Base-by-base conservation (phyloP, 192 early-diverging fungal genomes). In the Backusella psychrophila region DNA sequence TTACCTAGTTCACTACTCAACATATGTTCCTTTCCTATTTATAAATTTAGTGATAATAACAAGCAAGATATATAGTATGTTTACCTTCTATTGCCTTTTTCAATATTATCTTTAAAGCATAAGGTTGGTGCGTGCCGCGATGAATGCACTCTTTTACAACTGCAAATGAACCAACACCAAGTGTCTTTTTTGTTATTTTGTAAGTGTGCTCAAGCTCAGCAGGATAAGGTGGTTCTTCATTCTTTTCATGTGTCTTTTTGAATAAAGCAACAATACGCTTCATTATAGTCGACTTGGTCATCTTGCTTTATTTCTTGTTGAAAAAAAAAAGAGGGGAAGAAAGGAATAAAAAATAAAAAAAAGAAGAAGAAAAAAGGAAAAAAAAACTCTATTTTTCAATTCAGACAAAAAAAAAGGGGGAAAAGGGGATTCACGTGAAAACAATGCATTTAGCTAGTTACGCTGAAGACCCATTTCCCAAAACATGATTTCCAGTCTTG, bases 71-170 rank as follows among this genome's bases (percentile, higher is more conserved):
- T 3, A 2, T 33, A 1, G 29, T 29, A 41, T 41, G 38, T 6
- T 82, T 82, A 81, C 85, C 85, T 77, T 74, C 72, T 23, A 90
- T 76, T 14, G 73, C 81, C 49, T 83, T 89, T 78, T 93, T 94
- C 66, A 88, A 78, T 69, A 94, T 93, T 44, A 93, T 93, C 67
- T 94, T 95, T 33, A 90, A 86, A 4, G 94, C 94, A 85, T 84
- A 94, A 9, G 87, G 85, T 23, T 85, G 36, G 0, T 80, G 77
- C 1, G 91, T 89, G 5, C 76, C 67, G 72, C 87, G 89, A 15
- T 91, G 85, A 31, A 85, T 85, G 74, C 87, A 88, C 78, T 91
- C 89, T 72, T 91, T 90, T 15, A 95, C 92, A 1, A 86, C 84
- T 0, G 90, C 93, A 87, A 90, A 91, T 5, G 85, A 84, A 17